Evolutionary conservation across 75 land plant genomes (phyloP).

Genomic region (Picea glauca): DNA sequence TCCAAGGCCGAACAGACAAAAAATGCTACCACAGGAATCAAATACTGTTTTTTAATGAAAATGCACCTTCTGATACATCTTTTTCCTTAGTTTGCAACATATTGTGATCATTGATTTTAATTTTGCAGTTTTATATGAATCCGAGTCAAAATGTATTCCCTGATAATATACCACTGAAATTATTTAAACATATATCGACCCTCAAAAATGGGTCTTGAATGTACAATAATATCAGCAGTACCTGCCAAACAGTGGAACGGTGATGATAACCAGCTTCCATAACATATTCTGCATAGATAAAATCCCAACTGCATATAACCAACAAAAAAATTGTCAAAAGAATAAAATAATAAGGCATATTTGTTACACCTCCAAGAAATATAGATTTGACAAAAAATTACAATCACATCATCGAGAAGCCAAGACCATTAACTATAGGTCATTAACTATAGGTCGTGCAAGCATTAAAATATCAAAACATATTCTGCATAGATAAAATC

Average conservation of each 20-base stretch:
- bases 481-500: too few species aligned
- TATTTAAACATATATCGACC: background rate
- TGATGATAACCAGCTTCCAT: too few species aligned
- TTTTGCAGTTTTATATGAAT: background rate
- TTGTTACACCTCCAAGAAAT: too few species aligned
- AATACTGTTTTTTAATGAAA: background rate
- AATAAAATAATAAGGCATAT: too few species aligned
- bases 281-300: too few species aligned
- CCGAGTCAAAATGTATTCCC: background rate
- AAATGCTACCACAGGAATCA: background rate
- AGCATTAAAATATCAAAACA: too few species aligned
- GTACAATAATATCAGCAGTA: conserved; percentile 4
- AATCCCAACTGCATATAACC: too few species aligned
- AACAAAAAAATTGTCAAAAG: conserved; percentile 9
- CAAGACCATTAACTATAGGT: too few species aligned
- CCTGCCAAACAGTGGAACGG: conserved; percentile 98
- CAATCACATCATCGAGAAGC: too few species aligned
- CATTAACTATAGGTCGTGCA: too few species aligned
- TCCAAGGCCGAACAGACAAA: background rate
- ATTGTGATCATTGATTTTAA: background rate
- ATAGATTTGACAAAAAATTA: too few species aligned
- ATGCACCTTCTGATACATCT: background rate
- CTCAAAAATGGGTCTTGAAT: background rate
- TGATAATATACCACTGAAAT: background rate
- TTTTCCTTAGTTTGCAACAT: too few species aligned